These are phyloP conservation scores for Mycena indigotica DNA, from an alignment of 768 basidiomycete species.

Conservation along the genomic window DNA sequence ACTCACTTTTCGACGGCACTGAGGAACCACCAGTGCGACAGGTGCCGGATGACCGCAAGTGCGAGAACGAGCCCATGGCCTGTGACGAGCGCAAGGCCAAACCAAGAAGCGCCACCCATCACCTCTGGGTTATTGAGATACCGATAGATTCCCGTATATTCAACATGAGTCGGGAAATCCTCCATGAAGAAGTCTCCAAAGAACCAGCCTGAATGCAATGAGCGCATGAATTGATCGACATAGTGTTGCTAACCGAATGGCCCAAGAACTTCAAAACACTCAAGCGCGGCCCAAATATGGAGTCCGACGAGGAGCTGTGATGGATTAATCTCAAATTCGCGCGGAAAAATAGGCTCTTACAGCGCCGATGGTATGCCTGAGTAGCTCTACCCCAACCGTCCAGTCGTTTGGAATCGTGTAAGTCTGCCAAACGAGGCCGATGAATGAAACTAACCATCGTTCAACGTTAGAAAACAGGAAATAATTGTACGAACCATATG, in stretches of 20 bases:
- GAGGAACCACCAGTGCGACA: slow-evolving; percentile 97
- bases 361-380: slow-evolving; percentile 85
- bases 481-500: slow-evolving; percentile 62
- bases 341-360: slow-evolving; percentile 48
- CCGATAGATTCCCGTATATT: slow-evolving; percentile 98
- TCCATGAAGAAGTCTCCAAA: slow-evolving; percentile 98
- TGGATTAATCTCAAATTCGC: slow-evolving; percentile 10
- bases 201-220: slow-evolving; percentile 79
- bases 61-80: slow-evolving; percentile 89
- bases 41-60: slow-evolving; percentile 80
- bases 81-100: slow-evolving; percentile 89
- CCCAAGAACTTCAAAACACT: slow-evolving; percentile 91
- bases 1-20: slow-evolving; percentile 87
- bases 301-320: slow-evolving; percentile 77
- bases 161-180: slow-evolving; percentile 84
- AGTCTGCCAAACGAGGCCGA: slow-evolving; percentile 86
- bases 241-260: slow-evolving; percentile 93
- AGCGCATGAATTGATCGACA: slow-evolving; percentile 16
- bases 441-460: slow-evolving; percentile 67
- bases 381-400: slow-evolving; percentile 83
- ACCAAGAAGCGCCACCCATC: slow-evolving; percentile 94
- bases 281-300: slow-evolving; percentile 88
- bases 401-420: slow-evolving; percentile 82
- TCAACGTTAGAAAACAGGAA: slow-evolving; percentile 6
- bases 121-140: slow-evolving; percentile 92